phyloP scores from a whole-genome alignment of 345 rosid species.

The Gynandropsis gynandra region DNA sequence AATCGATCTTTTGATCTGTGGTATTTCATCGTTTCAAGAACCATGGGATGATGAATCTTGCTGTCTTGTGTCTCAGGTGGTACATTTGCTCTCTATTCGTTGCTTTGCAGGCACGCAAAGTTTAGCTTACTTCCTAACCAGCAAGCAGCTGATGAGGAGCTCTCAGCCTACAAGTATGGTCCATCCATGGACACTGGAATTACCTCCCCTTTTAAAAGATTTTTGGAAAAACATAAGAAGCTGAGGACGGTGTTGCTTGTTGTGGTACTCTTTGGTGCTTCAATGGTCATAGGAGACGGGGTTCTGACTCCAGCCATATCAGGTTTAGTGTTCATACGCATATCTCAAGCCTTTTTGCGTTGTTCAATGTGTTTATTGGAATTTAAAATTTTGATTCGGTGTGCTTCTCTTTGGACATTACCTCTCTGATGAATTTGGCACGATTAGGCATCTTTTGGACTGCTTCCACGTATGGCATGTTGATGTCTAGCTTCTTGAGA shows the following conservation, averaged over 20 bases:
- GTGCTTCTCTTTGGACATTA: no score
- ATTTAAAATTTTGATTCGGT: no score
- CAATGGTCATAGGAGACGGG: conserved; percentile 88
- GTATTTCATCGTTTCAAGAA: conserved; percentile 3
- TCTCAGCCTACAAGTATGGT: conserved; percentile 66
- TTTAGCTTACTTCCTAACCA: conserved; percentile 87
- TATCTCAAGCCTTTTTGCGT: background rate
- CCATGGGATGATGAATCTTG: conserved; percentile 16
- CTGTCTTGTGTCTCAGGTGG: conserved; percentile 47
- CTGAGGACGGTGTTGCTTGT: conserved; percentile 65
- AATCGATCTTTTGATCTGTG: background rate
- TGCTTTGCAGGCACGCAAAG: conserved; percentile 83
- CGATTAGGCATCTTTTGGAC: no score
- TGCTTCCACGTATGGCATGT: no score
- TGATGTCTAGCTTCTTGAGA: no score
- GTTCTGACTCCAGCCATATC: conserved; percentile 87
- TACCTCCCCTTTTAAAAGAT: conserved; percentile 53
- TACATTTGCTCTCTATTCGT: conserved; percentile 78
- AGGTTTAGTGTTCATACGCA: conserved; percentile 32
- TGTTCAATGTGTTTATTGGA: conserved; percentile 3
- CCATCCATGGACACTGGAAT: conserved; percentile 32
- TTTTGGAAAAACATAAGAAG: conserved; percentile 69
- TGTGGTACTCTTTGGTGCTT: conserved; percentile 71
- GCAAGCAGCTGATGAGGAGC: conserved; percentile 97
- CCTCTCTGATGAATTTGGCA: no score